Conservation (phyloP, 768 basidiomycete species). For the Mycena capillaripes region DNA sequence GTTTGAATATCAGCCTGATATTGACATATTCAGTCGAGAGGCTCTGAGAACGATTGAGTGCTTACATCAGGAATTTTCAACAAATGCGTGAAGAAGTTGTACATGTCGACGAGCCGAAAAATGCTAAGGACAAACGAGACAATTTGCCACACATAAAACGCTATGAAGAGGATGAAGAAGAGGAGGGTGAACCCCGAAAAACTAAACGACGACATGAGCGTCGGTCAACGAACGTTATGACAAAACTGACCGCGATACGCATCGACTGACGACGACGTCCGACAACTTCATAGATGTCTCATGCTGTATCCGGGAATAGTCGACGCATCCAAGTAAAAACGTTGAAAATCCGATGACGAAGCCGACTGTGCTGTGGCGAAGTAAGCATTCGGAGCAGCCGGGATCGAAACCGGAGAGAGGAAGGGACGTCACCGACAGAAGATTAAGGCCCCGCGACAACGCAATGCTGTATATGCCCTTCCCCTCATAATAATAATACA, state of each 20-base stretch:
- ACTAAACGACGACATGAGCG: slow-evolving; percentile 52
- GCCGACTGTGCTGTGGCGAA: slow-evolving; percentile 85
- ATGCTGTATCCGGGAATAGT: slow-evolving; percentile 85
- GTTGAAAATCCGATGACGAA: slow-evolving; percentile 99
- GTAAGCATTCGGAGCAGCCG: slow-evolving; percentile 43
- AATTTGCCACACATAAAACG: slow-evolving; percentile 92
- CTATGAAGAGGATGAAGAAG: slow-evolving; percentile 88
- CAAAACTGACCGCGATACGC: slow-evolving; percentile 81
- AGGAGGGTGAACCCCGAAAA: slow-evolving; percentile 88
- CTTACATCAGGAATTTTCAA: slow-evolving; percentile 94
- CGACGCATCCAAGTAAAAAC: slow-evolving; percentile 94
- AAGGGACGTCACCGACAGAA: slow-evolving; percentile 78
- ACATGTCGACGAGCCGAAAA: slow-evolving; percentile 91
- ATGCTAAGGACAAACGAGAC: slow-evolving; percentile 82
- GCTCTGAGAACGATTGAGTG: not conserved
- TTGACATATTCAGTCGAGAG: slow-evolving; percentile 22
- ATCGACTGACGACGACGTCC: slow-evolving; percentile 86
- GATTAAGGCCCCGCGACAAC: slow-evolving; percentile 90
- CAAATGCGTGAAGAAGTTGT: slow-evolving; percentile 94
- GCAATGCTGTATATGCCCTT: slow-evolving; percentile 98
- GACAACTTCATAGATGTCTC: slow-evolving; percentile 78
- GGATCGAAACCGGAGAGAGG: slow-evolving; percentile 27
- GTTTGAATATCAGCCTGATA: slow-evolving; percentile 95
- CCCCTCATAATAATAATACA: slow-evolving; percentile 96
- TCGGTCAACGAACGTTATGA: not conserved